These are phyloP conservation scores for Ganoderma lucidum DNA, from an alignment of 1,284 basidiomycete genomes.

Conservation along the genomic window DNA sequence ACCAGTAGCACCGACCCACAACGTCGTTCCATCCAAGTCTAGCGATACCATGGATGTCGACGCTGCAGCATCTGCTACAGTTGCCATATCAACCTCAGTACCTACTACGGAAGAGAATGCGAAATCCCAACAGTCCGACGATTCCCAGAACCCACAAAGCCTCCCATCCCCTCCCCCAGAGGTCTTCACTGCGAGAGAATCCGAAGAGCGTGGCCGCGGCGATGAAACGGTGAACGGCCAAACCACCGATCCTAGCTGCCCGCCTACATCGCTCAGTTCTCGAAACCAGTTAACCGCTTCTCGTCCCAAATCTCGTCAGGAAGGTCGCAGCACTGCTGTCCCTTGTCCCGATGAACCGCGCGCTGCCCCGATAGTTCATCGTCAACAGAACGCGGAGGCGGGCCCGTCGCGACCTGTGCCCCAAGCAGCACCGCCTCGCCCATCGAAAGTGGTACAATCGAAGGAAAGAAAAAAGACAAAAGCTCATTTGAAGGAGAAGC, in stretches of 20 bases:
- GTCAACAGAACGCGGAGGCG: not conserved
- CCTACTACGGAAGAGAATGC: not conserved
- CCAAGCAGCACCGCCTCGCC: not conserved
- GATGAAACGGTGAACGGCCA: not conserved
- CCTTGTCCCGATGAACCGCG: not conserved
- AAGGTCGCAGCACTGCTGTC: not conserved
- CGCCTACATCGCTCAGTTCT: not conserved
- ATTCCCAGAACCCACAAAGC: slow-evolving; percentile 28
- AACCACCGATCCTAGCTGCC: not conserved
- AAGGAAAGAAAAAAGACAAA: not conserved
- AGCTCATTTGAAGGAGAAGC: not conserved
- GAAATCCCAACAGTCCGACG: slow-evolving; percentile 3
- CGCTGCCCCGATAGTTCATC: not conserved
- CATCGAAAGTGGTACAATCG: not conserved
- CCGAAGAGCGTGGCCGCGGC: not conserved
- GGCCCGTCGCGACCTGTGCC: not conserved
- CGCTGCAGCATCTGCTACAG: not conserved
- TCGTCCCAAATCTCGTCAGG: not conserved
- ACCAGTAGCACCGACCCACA: not conserved
- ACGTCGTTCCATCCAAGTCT: not conserved
- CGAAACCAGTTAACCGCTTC: not conserved
- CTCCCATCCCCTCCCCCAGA: slow-evolving; percentile 28
- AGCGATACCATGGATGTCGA: not conserved
- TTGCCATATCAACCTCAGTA: not conserved
- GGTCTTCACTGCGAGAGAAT: not conserved